Evolutionary conservation across 495 filamentous ascomycete genomes (phyloP).

Genomic region (Xylaria castorea): DNA sequence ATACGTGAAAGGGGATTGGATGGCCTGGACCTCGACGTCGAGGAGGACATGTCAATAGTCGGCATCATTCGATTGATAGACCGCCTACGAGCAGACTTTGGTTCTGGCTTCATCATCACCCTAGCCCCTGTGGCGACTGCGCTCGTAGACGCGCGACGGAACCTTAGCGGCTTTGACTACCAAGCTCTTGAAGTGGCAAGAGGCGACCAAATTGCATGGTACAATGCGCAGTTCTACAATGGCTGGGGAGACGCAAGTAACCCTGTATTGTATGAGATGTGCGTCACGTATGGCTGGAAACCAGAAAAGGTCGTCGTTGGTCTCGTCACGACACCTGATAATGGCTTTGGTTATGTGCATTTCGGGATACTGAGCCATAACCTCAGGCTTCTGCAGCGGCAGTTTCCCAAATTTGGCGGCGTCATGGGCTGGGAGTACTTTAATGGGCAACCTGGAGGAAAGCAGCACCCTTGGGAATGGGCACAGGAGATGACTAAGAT

Average conservation of each 20-base stretch:
- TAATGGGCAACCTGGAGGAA: constrained; percentile 67
- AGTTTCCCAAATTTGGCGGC: constrained; percentile 73
- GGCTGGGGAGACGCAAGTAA: constrained; percentile 73
- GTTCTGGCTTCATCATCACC: constrained; percentile 73
- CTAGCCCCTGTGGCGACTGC: constrained; percentile 81
- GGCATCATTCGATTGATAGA: constrained; percentile 77
- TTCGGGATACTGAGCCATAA: constrained; percentile 47
- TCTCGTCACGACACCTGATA: constrained; percentile 71
- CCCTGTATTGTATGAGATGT: constrained; percentile 66
- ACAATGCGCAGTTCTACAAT: constrained; percentile 87
- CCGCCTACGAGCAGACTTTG: constrained; percentile 74
- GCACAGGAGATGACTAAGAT: constrained; percentile 64
- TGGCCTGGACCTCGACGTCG: constrained; percentile 84
- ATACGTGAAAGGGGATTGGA: constrained; percentile 65
- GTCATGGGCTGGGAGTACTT: constrained; percentile 92
- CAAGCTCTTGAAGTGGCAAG: constrained; percentile 60
- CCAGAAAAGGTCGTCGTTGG: constrained; percentile 73
- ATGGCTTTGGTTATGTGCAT: constrained; percentile 61
- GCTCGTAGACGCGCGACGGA: constrained; percentile 56
- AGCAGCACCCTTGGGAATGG: constrained; percentile 72
- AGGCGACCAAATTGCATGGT: constrained; percentile 68
- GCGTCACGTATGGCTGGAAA: constrained; percentile 68
- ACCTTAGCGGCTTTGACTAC: constrained; percentile 82
- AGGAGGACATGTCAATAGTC: constrained; percentile 73
- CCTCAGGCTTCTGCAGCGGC: constrained; percentile 51